Evolutionary conservation across 2,329 filamentous ascomycete species (phyloP), one percentile per base, ranked within the genome.

Genomic region (Ophiostoma quercus): DNA sequence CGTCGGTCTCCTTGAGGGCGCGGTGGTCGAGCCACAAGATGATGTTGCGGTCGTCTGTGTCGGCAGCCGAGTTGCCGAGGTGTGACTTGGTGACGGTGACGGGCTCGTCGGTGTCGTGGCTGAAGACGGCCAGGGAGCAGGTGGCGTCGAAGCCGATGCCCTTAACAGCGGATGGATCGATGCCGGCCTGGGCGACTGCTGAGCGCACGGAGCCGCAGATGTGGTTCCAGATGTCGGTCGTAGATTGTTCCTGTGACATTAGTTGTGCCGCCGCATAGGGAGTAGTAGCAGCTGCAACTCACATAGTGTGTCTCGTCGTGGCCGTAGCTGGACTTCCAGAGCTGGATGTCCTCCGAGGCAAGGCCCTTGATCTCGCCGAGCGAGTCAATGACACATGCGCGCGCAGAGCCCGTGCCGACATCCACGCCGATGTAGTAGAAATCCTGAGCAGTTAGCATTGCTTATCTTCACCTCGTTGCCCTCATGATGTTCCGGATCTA

Each of bases 111-210:
- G 92, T 96, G 75, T 97, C 92, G 77, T 91, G 84, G 69, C 89
- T 86, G 81, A 99, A 97, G 74, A 98, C 94, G 41, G 94, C 87
- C 37, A 99, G 87, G 22, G 95, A 99, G 84, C 95, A 99, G n/a
- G 95, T 99, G 29, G 95, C 95, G 79, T 99, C 95, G 79, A 99
- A 98, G 68, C 95, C 95, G 76, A 99, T 92, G 71, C 95, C 95
- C 75, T 90, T 90, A 75, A 99, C 90, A 47, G 87, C 88, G 73
- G 82, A 82, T 4, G 89, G 86, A 75, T 94, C 88, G 74, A 96
- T 89, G 75, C 89, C 89, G 74, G 94, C 91, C 79, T 97, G 90
- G 77, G 85, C 86, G 76, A 98, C 86, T 63, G 94, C 92, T 68
- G 89, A 86, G 76, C 93, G 90, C 51, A 97, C 92, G 60, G 92